Conservation (phyloP, 495 filamentous ascomycete genomes). For the Tirmania nivea region DNA sequence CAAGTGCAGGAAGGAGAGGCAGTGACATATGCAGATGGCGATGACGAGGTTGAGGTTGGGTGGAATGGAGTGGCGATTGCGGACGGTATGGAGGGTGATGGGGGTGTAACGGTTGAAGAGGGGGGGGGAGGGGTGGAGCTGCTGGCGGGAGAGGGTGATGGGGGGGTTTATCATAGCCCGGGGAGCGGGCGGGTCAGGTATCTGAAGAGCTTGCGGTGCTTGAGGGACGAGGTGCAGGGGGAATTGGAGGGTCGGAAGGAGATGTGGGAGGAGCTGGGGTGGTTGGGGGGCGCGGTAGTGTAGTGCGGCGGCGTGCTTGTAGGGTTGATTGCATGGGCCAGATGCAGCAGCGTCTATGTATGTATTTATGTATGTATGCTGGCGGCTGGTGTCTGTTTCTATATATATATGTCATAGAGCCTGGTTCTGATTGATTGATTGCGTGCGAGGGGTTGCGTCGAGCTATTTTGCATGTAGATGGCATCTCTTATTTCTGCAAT, state of each 20-base stretch:
- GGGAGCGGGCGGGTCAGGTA: slow-evolving; percentile 1
- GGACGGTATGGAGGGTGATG: not conserved
- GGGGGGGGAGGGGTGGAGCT: not conserved
- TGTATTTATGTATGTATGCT: not conserved
- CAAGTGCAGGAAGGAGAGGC: not conserved
- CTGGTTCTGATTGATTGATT: too few relatives aligned
- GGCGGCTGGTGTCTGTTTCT: not conserved
- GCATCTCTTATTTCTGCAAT: too few relatives aligned
- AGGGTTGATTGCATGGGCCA: not conserved
- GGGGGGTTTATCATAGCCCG: not conserved
- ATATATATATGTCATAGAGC: too few relatives aligned
- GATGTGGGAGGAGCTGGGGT: slow-evolving; percentile 14
- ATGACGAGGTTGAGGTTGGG: not conserved
- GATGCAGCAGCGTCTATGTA: too few relatives aligned
- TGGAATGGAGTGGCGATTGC: not conserved
- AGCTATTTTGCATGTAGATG: too few relatives aligned
- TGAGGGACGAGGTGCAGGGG: slow-evolving; percentile 16
- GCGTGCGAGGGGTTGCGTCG: too few relatives aligned
- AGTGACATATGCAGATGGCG: not conserved
- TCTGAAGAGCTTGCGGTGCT: slow-evolving; percentile 8
- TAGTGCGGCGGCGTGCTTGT: not conserved
- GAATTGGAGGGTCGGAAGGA: slow-evolving; percentile 15
- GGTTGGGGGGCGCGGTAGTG: slow-evolving; percentile 14
- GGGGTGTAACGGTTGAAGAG: not conserved
- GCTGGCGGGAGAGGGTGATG: not conserved